Evolutionary conservation across 2,329 filamentous ascomycete genomes (phyloP), one percentile per base, ranked within the genome.

Genomic region (Stromatinia cepivora): DNA sequence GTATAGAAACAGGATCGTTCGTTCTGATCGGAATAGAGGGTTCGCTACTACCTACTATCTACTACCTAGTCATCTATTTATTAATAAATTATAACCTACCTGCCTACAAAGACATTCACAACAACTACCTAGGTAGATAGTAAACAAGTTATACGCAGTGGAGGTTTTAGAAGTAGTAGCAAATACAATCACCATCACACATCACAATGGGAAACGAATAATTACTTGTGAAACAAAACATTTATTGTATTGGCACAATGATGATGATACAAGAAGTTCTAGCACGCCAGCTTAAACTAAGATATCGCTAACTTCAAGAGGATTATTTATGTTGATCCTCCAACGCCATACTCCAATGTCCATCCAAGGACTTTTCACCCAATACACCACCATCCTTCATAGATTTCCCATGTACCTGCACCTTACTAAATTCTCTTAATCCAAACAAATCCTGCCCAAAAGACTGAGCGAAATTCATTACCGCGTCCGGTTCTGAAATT

Each of bases 321-420:
- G 56, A 39, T 46, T 34, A n/a, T 34, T 57, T 39, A 57, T 57
- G 48, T 34, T 72, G 71, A 71, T 73, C 66, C 56, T 69, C 66
- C 46, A 72, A 76, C 75, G 69, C 76, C 75, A 57, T 70, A 73
- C 75, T 73, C 76, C 76, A 57, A 66, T 72, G 57, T 73, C 74
- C 73, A 74, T 34, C 50, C 57, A 25, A 73, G 59, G 76, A 76
- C 70, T 76, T 78, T 76, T 77, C 69, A 45, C 72, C 71, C 58
- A 66, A 45, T 66, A 42, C 59, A 34, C 69, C 70, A 36, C 56
- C 62, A 46, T 67, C 66, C 50, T 54, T 71, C 70, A 73, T 62
- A 45, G 53, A 50, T 52, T 56, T 66, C 7, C 45, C 69, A 39
- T 57, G 31, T 34, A 52, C 64, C 28, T 62, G 70, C 66, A 11